phyloP scores from a whole-genome alignment of 2,329 filamentous ascomycete species.

The Diplodia corticola region DNA sequence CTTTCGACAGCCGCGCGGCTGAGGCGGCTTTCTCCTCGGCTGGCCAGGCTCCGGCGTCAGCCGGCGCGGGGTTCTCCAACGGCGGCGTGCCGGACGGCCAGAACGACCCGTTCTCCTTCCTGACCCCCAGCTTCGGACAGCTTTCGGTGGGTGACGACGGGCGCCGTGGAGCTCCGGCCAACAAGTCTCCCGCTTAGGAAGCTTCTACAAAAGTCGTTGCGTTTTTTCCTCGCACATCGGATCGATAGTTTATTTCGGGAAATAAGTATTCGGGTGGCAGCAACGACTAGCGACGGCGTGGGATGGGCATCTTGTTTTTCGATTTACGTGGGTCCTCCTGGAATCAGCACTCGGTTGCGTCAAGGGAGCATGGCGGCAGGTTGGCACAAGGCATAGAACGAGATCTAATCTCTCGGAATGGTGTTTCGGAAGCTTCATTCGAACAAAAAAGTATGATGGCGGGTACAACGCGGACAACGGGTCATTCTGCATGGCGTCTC shows the following conservation, averaged over 20 bases:
- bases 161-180: conserved; percentile 45
- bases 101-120: conserved; percentile 77
- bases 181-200: conserved; percentile 43
- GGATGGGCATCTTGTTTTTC: conserved; percentile 25
- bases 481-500: conserved; percentile 22
- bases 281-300: conserved; percentile 25
- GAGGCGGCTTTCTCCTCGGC: conserved; percentile 93
- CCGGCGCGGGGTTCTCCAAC: conserved; percentile 66
- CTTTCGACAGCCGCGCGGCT: conserved; percentile 89
- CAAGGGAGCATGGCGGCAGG: conserved; percentile 24
- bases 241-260: conserved; percentile 23
- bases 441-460: conserved; percentile 24
- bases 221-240: conserved; percentile 24
- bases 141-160: conserved; percentile 66
- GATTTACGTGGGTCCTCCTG: conserved; percentile 23
- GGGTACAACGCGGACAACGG: conserved; percentile 18
- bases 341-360: conserved; percentile 22
- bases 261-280: conserved; percentile 24
- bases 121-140: conserved; percentile 70
- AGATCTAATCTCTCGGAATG: conserved; percentile 22
- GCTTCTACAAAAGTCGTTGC: conserved; percentile 21
- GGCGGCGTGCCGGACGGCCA: conserved; percentile 67
- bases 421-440: conserved; percentile 24
- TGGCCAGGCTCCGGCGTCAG: conserved; percentile 75
- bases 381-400: conserved; percentile 25